Percentiles rank a stretch among this genome's conserved stretches.
phyloP scores from a whole-genome alignment of 805 yeast species.

The Cyberlindnera petersonii region DNA sequence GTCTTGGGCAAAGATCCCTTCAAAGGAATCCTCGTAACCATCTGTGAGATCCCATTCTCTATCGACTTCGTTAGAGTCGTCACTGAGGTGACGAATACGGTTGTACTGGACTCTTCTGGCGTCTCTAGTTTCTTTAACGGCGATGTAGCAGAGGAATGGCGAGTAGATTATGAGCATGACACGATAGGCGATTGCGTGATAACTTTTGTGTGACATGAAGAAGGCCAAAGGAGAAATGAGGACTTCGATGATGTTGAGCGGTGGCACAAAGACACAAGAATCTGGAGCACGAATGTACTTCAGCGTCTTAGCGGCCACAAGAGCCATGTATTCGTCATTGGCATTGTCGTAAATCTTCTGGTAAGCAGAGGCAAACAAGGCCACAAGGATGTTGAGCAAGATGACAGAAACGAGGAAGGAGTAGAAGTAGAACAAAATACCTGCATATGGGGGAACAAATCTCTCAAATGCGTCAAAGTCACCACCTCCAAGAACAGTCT shows the following conservation, averaged over 20 bases:
- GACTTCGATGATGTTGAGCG: slow-evolving; percentile 71
- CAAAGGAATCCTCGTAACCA: slow-evolving; percentile 47
- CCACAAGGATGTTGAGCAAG: slow-evolving; percentile 77
- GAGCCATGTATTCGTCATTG: slow-evolving; percentile 77
- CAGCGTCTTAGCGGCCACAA: slow-evolving; percentile 79
- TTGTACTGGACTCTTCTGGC: slow-evolving; percentile 74
- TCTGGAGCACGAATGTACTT: slow-evolving; percentile 88
- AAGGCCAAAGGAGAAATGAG: slow-evolving; percentile 43
- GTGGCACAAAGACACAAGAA: slow-evolving; percentile 79
- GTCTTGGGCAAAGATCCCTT: slow-evolving; percentile 29
- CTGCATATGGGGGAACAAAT: slow-evolving; percentile 84
- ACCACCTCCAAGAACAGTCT: slow-evolving; percentile 73
- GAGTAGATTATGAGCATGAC: slow-evolving; percentile 65
- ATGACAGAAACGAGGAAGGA: slow-evolving; percentile 72
- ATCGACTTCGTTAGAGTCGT: slow-evolving; percentile 76
- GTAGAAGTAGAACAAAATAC: slow-evolving; percentile 71
- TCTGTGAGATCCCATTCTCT: slow-evolving; percentile 82
- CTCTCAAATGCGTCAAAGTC: slow-evolving; percentile 64
- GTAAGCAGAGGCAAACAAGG: slow-evolving; percentile 81
- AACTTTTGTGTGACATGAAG: slow-evolving; percentile 32
- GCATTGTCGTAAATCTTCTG: slow-evolving; percentile 78
- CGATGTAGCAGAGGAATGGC: slow-evolving; percentile 59
- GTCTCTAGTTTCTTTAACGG: slow-evolving; percentile 57
- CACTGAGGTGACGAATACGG: slow-evolving; percentile 56
- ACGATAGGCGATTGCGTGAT: slow-evolving; percentile 44